phyloP scores from a whole-genome alignment of 176 grass and related monocot genomes.

The Thinopyrum elongatum region DNA sequence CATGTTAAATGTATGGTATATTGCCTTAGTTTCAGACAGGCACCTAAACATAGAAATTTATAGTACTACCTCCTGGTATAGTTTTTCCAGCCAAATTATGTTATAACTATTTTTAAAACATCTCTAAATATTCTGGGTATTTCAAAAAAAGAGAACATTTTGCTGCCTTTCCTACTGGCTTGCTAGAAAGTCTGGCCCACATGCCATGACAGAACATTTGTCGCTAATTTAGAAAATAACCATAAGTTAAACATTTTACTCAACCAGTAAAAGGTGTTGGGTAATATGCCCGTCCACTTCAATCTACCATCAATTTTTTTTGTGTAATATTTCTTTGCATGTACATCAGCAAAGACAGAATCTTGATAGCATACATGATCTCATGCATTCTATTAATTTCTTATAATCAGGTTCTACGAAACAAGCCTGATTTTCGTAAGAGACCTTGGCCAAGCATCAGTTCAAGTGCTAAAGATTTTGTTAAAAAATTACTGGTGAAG shows the following conservation, averaged over 20 bases:
- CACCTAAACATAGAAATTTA: background rate
- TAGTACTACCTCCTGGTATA: background rate
- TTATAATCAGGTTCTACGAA: conserved; percentile 76
- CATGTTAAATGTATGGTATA: background rate
- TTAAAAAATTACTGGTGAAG: conserved; percentile 89
- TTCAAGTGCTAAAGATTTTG: conserved; percentile 86
- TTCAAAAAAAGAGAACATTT: background rate
- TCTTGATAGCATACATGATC: conserved; percentile 13
- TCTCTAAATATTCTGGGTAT: background rate
- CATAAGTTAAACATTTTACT: conserved; percentile 13
- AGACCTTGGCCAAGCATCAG: conserved; percentile 92
- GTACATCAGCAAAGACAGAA: conserved; percentile 17
- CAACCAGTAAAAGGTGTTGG: background rate
- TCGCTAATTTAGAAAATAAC: conserved; percentile 3
- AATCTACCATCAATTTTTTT: conserved; percentile 8
- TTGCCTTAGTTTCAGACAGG: conserved; percentile 8
- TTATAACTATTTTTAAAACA: background rate
- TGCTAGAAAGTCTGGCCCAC: background rate
- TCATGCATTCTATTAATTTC: conserved; percentile 28
- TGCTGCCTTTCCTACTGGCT: background rate
- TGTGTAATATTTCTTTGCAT: conserved; percentile 20
- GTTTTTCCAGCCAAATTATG: background rate
- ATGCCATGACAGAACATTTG: background rate
- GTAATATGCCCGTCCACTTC: background rate
- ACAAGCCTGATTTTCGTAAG: conserved; percentile 94